Evolutionary conservation across 352 stramenopile genomes (phyloP), one percentile per base, ranked within the genome.

Genomic region (Thraustochytrium striatum): DNA sequence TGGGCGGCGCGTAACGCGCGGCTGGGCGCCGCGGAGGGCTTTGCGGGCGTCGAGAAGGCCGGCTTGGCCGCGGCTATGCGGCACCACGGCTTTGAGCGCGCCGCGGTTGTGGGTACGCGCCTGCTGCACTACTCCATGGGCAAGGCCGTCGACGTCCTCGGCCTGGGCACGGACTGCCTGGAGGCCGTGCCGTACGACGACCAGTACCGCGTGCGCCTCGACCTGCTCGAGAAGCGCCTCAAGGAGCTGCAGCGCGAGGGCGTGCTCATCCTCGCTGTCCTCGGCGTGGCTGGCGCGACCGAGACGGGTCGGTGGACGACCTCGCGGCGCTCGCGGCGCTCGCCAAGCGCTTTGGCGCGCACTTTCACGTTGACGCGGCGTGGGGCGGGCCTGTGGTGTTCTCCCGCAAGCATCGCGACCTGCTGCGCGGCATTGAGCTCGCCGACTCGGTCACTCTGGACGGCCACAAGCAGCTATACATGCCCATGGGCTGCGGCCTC

Each of bases 331-430:
- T 79, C 9, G 69, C 52, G 9, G 52, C 2, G 28, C 38, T 79
- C 21, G 50, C 44, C 25, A 50, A 79, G 69, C 33, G 35, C 33
- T 33, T 52, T n/a, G 43, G 33, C 8, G 39, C 50, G 32, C 69
- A 79, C 69, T 79, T 79, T 50, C 69, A 79, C 55, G 69, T 79
- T 9, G 69, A 79, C 32, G 69, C 69, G 7, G 69, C 69, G 21
- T 69, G 44, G 69, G 69, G 69, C 55, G 44, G 69, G n/a, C 69
- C 69, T 7, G 19, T 62, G 25, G 32, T 79, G 2, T 79, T 79
- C 39, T 75, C 65, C 9, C 32, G 30, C 32, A 75, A 68, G 11
- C 65, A 75, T 50, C 32, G n/a, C 11, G 32, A 3, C 2, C 65
- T 75, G 28, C 36, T 75, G 25, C 21, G 32, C 5, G 65, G 65